These are phyloP conservation scores for Rhodamnia argentea DNA, from an alignment of 345 rosid genomes.

Conservation along the genomic window DNA sequence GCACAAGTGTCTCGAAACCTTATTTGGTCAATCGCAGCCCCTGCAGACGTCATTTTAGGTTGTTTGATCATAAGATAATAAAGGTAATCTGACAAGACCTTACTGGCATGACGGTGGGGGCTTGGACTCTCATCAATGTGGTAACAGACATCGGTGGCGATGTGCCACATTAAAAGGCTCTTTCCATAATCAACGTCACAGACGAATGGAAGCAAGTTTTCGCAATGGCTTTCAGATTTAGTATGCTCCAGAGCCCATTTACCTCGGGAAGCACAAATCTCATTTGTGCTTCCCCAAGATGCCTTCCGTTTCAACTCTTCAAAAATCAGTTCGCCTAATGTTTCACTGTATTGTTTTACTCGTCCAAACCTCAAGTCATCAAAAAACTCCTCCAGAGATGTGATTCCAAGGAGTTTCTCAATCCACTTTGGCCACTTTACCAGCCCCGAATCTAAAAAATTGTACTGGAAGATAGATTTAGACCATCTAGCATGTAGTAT, in stretches of 20 bases:
- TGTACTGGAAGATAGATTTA: neutral
- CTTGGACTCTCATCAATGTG: too few relatives aligned
- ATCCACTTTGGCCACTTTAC: neutral
- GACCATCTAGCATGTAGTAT: neutral
- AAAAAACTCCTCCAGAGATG: neutral
- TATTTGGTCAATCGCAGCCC: slow-evolving; percentile 12
- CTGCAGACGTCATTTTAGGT: slow-evolving; percentile 2
- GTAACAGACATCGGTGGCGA: neutral
- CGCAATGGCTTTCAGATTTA: too few relatives aligned
- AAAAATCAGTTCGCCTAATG: neutral
- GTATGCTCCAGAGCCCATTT: neutral
- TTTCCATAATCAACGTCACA: slow-evolving; percentile 4
- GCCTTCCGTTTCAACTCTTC: neutral
- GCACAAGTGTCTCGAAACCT: slow-evolving; percentile 8
- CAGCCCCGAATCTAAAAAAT: neutral
- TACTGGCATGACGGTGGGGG: neutral
- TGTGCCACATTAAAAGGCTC: slow-evolving; percentile 19
- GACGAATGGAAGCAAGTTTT: neutral
- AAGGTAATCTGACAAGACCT: slow-evolving; percentile 5
- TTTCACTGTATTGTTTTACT: neutral
- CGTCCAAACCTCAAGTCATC: neutral
- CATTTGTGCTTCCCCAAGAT: neutral
- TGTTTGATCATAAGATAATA: slow-evolving; percentile 4
- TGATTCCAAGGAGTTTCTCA: too few relatives aligned
- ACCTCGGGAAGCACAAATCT: neutral